These are phyloP conservation scores for Alnus glutinosa DNA, from an alignment of 306 rosid genomes.

Conservation along the genomic window DNA sequence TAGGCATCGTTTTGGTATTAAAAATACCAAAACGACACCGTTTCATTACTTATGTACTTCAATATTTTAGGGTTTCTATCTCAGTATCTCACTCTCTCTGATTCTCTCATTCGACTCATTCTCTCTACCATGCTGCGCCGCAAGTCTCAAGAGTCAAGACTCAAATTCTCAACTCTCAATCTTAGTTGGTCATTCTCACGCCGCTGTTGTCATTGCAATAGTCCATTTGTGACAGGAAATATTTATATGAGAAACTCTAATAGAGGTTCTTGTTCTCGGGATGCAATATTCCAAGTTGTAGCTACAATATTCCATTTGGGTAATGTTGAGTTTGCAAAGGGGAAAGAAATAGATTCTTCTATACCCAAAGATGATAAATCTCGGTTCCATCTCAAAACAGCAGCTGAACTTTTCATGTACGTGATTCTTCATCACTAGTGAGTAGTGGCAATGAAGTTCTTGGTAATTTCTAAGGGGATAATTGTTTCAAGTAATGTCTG, in stretches of 20 bases:
- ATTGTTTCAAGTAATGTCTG: conserved; percentile 7
- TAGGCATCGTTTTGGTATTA: no score
- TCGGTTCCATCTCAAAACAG: conserved; percentile 67
- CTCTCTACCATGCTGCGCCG: no score
- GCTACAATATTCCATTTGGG: conserved; percentile 95
- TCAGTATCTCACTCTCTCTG: no score
- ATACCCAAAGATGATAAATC: conserved; percentile 82
- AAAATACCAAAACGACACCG: no score
- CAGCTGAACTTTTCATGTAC: conserved; percentile 86
- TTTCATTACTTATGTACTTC: no score
- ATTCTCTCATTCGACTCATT: no score
- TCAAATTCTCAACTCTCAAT: no score
- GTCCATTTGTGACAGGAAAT: not conserved
- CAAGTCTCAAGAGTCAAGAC: no score
- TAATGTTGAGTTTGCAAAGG: conserved; percentile 82
- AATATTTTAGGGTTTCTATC: no score
- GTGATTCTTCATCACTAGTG: conserved; percentile 1
- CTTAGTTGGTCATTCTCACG: no score
- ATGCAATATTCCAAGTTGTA: conserved; percentile 82
- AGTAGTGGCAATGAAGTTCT: no score
- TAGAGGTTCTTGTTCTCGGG: conserved; percentile 46
- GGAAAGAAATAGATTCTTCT: conserved; percentile 71
- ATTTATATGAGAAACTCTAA: conserved; percentile 17
- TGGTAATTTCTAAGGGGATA: not conserved
- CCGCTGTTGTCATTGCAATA: no score